phyloP scores from a whole-genome alignment of 495 filamentous ascomycete species.

The Xanthoparmelia taractica region DNA sequence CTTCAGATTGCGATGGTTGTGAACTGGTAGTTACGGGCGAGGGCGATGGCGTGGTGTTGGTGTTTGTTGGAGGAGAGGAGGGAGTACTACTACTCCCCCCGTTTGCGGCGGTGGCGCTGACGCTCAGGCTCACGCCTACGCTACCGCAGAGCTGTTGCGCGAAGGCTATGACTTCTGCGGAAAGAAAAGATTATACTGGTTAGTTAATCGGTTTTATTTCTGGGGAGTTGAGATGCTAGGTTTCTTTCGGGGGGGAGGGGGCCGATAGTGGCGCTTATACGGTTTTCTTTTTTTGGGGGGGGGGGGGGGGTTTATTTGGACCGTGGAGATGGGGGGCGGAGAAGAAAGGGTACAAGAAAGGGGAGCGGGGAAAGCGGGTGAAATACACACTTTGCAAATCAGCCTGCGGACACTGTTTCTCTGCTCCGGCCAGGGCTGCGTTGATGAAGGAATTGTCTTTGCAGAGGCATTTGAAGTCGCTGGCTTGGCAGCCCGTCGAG shows the following conservation, averaged over 20 bases:
- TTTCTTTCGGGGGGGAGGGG: neutral
- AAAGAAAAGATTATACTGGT: neutral
- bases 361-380: too few relatives aligned
- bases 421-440: neutral
- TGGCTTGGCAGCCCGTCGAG: slow-evolving; percentile 7
- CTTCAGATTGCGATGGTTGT: neutral
- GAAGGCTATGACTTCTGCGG: neutral
- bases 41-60: neutral
- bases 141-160: neutral
- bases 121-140: neutral
- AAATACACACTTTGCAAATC: neutral
- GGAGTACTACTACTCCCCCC: neutral
- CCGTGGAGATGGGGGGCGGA: neutral
- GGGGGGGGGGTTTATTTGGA: neutral
- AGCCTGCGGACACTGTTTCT: neutral
- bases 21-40: neutral
- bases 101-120: neutral
- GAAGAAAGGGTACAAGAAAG: neutral
- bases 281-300: neutral
- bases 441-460: slow-evolving; percentile 10
- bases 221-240: neutral
- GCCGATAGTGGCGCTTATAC: neutral
- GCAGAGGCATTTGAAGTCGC: slow-evolving; percentile 6
- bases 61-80: neutral
- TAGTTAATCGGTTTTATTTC: neutral